These are phyloP conservation scores for Neoboletus magnificus DNA, from an alignment of 768 basidiomycete species.

Conservation along the genomic window DNA sequence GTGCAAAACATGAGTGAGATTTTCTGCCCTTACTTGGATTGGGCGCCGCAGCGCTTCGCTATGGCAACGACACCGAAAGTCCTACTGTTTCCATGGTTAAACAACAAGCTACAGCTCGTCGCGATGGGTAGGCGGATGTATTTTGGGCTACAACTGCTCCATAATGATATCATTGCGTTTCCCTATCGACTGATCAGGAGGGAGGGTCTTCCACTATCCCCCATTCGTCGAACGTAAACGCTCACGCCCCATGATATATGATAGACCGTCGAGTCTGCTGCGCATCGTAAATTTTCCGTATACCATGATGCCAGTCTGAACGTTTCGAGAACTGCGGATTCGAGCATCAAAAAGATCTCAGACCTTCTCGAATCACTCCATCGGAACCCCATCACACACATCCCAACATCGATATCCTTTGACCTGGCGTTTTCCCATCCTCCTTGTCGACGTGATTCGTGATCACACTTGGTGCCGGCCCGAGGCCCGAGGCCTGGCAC, in stretches of 20 bases:
- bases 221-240: too few relatives aligned
- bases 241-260: too few relatives aligned
- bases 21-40: neutral
- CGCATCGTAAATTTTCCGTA: too few relatives aligned
- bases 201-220: neutral
- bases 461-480: too few relatives aligned
- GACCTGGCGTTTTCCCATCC: neutral
- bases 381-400: neutral
- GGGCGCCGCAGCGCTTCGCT: neutral
- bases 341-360: too few relatives aligned
- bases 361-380: too few relatives aligned
- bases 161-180: too few relatives aligned
- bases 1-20: too few relatives aligned
- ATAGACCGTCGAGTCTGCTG: too few relatives aligned
- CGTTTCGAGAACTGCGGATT: too few relatives aligned
- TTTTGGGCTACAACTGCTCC: neutral
- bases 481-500: too few relatives aligned
- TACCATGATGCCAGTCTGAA: too few relatives aligned
- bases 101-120: neutral
- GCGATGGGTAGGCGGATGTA: neutral
- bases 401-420: neutral
- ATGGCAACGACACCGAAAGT: neutral
- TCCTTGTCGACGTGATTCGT: neutral
- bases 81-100: conserved; percentile 11
- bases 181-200: neutral